Conservation (phyloP, 495 filamentous ascomycete species). For the Talaromyces ruber region DNA sequence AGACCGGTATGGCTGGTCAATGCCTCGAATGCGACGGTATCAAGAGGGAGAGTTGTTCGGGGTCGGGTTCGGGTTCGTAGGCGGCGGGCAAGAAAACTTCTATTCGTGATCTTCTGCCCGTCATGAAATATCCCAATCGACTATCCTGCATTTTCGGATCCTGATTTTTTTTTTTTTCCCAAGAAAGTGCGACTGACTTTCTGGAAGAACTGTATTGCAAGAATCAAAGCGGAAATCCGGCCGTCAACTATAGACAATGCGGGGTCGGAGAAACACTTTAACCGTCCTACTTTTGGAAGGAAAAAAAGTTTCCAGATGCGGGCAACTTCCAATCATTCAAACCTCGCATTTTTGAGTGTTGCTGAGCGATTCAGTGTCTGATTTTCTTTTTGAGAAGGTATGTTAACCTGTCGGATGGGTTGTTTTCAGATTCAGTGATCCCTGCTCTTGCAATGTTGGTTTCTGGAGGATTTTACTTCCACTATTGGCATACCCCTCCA, state of each 20-base stretch:
- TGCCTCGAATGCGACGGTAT: not conserved
- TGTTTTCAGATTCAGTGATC: not conserved
- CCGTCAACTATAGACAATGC: not conserved
- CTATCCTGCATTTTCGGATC: not conserved
- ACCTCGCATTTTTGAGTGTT: not conserved
- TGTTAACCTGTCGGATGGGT: not conserved
- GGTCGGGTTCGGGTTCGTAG: not conserved
- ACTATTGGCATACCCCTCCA: not conserved
- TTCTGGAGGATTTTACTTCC: not conserved
- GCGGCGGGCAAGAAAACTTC: not conserved
- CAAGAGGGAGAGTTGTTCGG: not conserved
- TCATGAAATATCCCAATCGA: not conserved
- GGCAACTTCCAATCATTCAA: not conserved
- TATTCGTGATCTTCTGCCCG: not conserved
- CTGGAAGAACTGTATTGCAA: not conserved
- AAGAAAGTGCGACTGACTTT: not conserved
- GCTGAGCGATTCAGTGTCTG: not conserved
- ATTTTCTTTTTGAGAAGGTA: conserved; percentile 1
- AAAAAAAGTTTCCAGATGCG: conserved; percentile 7
- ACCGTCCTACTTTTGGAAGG: not conserved
- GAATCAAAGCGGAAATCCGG: not conserved
- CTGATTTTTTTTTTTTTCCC: not conserved
- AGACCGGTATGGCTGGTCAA: not conserved
- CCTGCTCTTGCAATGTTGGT: not conserved
- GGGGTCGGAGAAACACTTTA: conserved; percentile 7